These are phyloP conservation scores for Ceratocystis cubensis DNA, from an alignment of 2,329 filamentous ascomycete genomes.

Conservation along the genomic window DNA sequence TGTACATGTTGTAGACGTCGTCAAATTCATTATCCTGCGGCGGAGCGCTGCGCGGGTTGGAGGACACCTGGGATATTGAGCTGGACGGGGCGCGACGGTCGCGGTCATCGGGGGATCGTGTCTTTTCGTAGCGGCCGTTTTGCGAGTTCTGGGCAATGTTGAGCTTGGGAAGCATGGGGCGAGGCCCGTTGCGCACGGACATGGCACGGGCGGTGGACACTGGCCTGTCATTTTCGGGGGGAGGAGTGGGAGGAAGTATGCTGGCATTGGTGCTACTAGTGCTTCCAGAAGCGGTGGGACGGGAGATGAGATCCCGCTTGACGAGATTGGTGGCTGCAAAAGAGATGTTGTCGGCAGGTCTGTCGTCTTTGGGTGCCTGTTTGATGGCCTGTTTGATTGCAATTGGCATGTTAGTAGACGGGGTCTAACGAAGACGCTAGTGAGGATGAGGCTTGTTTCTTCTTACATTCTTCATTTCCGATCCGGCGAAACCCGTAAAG, in stretches of 20 bases:
- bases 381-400: constrained; percentile 35
- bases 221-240: constrained; percentile 70
- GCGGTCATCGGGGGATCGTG: constrained; percentile 34
- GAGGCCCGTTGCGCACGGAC: constrained; percentile 50
- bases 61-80: constrained; percentile 17
- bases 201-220: constrained; percentile 39
- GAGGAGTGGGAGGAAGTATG: constrained; percentile 94
- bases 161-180: constrained; percentile 49
- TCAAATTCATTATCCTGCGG: constrained; percentile 17
- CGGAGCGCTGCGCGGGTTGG: constrained; percentile 20
- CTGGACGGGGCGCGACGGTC: constrained; percentile 10
- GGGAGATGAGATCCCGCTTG: constrained; percentile 65
- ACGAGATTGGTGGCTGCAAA: constrained; percentile 90
- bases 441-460: constrained; percentile 18
- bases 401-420: constrained; percentile 7
- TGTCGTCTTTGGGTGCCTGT: constrained; percentile 56
- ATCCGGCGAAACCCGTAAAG: constrained; percentile 69
- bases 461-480: constrained; percentile 61
- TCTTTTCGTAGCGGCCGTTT: constrained; percentile 44
- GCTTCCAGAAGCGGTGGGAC: constrained; percentile 47
- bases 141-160: constrained; percentile 47
- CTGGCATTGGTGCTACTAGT: constrained; percentile 42
- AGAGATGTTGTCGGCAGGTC: constrained; percentile 71
- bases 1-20: constrained; percentile 29
- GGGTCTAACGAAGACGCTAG: constrained; percentile 5